Evolutionary conservation across 2,329 filamentous ascomycete genomes (phyloP), one percentile per base, ranked within the genome.

Genomic region (Xylaria sp.): DNA sequence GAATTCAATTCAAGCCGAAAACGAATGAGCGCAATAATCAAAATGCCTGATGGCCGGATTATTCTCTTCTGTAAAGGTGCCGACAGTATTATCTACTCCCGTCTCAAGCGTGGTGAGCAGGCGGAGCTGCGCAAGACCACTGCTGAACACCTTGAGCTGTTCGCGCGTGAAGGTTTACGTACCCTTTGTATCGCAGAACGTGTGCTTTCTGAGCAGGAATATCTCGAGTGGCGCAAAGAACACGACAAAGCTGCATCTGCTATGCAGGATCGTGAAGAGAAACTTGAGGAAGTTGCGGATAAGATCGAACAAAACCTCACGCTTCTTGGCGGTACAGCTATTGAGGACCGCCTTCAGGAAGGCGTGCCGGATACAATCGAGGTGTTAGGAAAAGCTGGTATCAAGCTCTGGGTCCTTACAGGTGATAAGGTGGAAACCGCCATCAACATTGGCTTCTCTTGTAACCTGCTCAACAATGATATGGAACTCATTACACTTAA

Each of bases 381-480:
- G 53, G 81, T 99, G 46, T 87, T 99, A 55, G 94, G 90, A 31
- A 88, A 93, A 72, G 95, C 95, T 57, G 96, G 96, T 75, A 97
- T 99, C 78, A 99, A 99, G 78, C 86, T 99, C 7, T 99, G 95
- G 95, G 95, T 99, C 57, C 81, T 99, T 67, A 99, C 95, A 15
- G 95, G 96, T 67, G 95, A 99, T 83, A 99, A 98, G 78, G 94
- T 98, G 33, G 95, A 99, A 79, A 99, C 95, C 23, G 95, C 96
- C 61, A 99, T 99, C 87, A 99, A 99, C 79, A 99, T 99, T 74
- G 95, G 95, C 2, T 99, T 98, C 78, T 99, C 96, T 11, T 99
- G 96, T 82, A 99, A 99, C 71, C 84, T 99, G 33, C 86, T 99
- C 58, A 93, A 94, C 78, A 99, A 97, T 77, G 92, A 97, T 69